Evolutionary conservation across 768 basidiomycete species (phyloP).

Genomic region (Hemileccinum rubropunctum): DNA sequence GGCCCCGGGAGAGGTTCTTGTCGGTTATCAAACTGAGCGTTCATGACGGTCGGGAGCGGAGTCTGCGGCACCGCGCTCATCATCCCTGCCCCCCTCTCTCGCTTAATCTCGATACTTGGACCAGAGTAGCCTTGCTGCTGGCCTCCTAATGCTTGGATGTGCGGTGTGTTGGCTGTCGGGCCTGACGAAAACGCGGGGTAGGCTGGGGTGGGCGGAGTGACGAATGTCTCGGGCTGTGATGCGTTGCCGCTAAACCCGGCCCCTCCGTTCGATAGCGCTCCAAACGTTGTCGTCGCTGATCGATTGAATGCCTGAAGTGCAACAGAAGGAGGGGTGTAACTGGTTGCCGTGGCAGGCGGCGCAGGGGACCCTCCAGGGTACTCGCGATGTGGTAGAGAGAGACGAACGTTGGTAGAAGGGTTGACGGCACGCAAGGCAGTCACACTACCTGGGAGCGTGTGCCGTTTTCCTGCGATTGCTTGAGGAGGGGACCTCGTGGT

Average conservation of each 20-base stretch:
- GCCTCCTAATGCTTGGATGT: conserved; percentile 51
- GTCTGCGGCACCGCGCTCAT: conserved; percentile 42
- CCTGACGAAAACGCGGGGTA: conserved; percentile 63
- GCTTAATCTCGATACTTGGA: conserved; percentile 62
- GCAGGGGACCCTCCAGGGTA: conserved; percentile 13
- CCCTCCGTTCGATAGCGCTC: conserved; percentile 28
- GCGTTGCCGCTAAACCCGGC: background rate
- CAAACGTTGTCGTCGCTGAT: conserved; percentile 31
- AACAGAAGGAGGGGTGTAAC: conserved; percentile 35
- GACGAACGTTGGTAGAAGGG: conserved; percentile 14
- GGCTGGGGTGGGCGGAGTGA: conserved; percentile 59
- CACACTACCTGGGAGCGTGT: conserved; percentile 43
- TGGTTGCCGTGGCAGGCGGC: conserved; percentile 3
- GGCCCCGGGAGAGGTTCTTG: conserved; percentile 10
- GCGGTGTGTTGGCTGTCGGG: conserved; percentile 48
- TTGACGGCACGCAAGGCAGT: conserved; percentile 31
- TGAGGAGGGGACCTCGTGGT: conserved; percentile 22
- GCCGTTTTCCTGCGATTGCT: conserved; percentile 56
- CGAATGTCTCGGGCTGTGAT: conserved; percentile 17
- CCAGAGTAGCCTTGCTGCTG: conserved; percentile 51
- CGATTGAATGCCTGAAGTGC: conserved; percentile 32
- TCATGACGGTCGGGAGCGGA: conserved; percentile 51
- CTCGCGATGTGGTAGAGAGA: conserved; percentile 30
- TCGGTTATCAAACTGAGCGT: conserved; percentile 36
- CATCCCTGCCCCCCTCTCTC: conserved; percentile 49